Base-by-base conservation (phyloP, 1,284 basidiomycete species). In the Sutorius eximius region DNA sequence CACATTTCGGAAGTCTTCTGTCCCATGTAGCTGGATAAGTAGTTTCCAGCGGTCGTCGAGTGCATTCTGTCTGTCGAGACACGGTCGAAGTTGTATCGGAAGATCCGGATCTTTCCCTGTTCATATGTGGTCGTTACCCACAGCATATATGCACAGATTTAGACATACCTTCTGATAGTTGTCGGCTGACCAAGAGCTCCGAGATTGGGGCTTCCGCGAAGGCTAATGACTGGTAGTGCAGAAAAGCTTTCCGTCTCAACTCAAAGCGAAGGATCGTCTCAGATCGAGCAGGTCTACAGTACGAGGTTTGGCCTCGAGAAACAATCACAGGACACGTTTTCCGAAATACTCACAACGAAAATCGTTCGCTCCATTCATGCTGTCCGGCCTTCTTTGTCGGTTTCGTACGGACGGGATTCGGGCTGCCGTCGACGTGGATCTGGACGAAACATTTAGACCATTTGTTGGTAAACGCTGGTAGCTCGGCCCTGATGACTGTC, bases 381-480 rank as follows among this genome's bases (percentile, higher is more conserved):
- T 44, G 36, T 1, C 41, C 47, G 11, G 41, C n/a, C 6, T 18
- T 48, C 47, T 5, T 48, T 18, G 27, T 46, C 3, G 24, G 9
- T 10, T 36, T 54, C 3, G 59, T 67, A 3, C 47, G 57, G 2
- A 58, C 24, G 2, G 49, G 10, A 48, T 50, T 59, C 1, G 59
- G 1, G n/a, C 58, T 55, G 9, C 16, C 49, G 37, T 68, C 59
- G 16, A 70, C 55, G 32, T 51, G 49, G 10, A 70, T 59, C n/a
- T 56, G 38, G n/a, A 70, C 47, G 24, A 65, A 70, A 30, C 57
- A 68, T 29, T 65, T 67, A 5, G 59, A 57, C 68, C 68, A 59
- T 5, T 59, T 48, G 18, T 18, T 58, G 3, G 68, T 12, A 38
- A 55, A 49, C 0, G 32, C 50, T 0, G 65, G 64, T 38, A 67